Conservation (phyloP, 2,329 filamentous ascomycete genomes). For the Bipolaris zeicola region DNA sequence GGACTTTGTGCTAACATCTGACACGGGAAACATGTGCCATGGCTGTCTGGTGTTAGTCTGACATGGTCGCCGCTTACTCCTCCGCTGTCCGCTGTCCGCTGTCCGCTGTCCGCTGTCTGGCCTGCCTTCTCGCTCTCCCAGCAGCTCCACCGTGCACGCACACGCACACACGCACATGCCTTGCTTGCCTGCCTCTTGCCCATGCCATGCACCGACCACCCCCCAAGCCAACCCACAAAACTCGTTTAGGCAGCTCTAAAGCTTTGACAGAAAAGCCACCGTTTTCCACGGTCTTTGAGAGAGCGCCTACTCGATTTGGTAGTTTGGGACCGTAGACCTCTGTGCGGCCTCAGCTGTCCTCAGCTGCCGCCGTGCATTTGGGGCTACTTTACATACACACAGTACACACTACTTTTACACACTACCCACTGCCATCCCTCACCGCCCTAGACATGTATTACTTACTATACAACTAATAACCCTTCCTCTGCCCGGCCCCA, state of each 20-base stretch:
- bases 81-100: not conserved
- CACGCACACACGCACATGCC: not conserved
- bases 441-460: not conserved
- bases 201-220: conserved; percentile 34
- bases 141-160: conserved; percentile 14
- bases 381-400: no score
- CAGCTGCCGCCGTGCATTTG: no score
- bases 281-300: conserved; percentile 29
- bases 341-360: conserved; percentile 2
- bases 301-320: conserved; percentile 33
- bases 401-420: no score
- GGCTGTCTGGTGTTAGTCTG: not conserved
- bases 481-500: not conserved
- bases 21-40: not conserved
- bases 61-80: not conserved
- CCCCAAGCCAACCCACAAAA: conserved; percentile 10
- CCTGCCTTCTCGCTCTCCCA: conserved; percentile 12
- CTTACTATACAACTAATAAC: no score
- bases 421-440: not conserved
- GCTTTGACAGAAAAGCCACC: conserved; percentile 39
- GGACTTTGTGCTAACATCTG: not conserved
- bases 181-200: conserved; percentile 3
- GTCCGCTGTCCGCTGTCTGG: not conserved
- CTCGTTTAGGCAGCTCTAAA: conserved; percentile 45
- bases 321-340: conserved; percentile 24